Base-by-base conservation (phyloP, 2,329 filamentous ascomycete genomes). In the Fusarium sp. region DNA sequence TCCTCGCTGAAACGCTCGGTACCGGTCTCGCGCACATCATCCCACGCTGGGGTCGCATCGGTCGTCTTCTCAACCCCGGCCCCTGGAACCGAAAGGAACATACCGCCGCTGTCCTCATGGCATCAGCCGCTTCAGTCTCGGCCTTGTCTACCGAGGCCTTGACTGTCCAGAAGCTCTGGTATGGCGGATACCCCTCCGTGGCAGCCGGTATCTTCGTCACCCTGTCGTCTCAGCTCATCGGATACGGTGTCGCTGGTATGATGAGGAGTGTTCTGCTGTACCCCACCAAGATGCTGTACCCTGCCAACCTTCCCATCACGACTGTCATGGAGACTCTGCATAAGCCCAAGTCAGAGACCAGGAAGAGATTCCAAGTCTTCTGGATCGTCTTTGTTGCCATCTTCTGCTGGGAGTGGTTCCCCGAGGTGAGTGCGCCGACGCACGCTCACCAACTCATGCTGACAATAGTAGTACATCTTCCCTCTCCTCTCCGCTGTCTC, bases 201-300 rank as follows among this genome's bases (percentile, higher is more conserved):
- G 83, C 78, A 5, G 81, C 82, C 1, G 82, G 82, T 14, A 83
- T 88, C 56, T 84, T 88, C 69, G 73, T 87, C 38, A 80, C 82
- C 1, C 74, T 88, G 14, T 86, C 86, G 0, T 87, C 86, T 5
- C 86, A 87, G 54, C 78, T 85, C 15, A 80, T 88, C 24, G 86
- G 86, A 0, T 88, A 85, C 45, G 87, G 86, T 36, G 77, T 88
- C 47, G 84, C 84, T 9, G 87, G 87, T 18, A 65, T 88, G 28
- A 76, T 88, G 73, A 82, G 87, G 18, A 80, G 82, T 26, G 80
- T 84, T 7, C 75, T 87, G 15, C 81, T 88, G 1, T 84, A 85
- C 66, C 86, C 86, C 2, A 86, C 84, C 22, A 85, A 85, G 64
- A 86, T 88, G 79, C 20, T 80, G 0, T 79, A 73, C 33, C 76